Base-by-base conservation (phyloP, 345 rosid species). In the Eucalyptus curtisii region DNA sequence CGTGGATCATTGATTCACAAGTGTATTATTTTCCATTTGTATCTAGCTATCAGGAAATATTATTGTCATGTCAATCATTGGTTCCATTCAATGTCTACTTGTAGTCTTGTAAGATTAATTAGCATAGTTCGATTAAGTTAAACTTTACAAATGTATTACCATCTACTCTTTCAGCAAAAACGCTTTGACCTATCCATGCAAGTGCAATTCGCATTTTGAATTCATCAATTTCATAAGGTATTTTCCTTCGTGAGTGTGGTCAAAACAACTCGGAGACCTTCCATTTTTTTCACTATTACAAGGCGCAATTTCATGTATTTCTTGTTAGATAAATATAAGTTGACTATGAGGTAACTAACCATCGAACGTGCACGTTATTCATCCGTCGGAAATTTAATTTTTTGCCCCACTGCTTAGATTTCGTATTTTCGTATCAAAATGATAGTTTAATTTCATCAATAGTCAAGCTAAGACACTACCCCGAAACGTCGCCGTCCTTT, bases 1-100 rank as follows among this genome's bases (percentile, higher is more conserved):
- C 0, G 2, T n/a, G 4, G 15, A n/a, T 64, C 19, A 64, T 64
- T 64, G 10, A 31, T 64, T 64, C 5, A 0, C 10, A 14, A n/a
- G 19, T 6, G 0, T n/a, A n/a, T n/a, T 19, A n/a, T 64, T 7
- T 30, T n/a, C 7, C 31, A 25, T 59, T 27, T 27, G 31, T 6
- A 12, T 27, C n/a, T 59, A 59, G 66, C 14, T 27, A 59, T 59
- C 0, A 12, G 0, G 37, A 16, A 64, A n/a, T 64, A 64, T 30
- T 30, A 13, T 13, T 13, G 7, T 64, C 37, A 13, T 1, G 19
- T 0, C 17, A 30, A 64, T 64, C 37, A 64, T 64, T 33, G 0
- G 0, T 64, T 64, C 37, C 10, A 64, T 30, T 64, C 5, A 4
- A n/a, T 14, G 19, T 64, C 5, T 64, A n/a, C 19, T 4, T 4